These are phyloP conservation scores for Mycena galericulata DNA, from an alignment of 768 basidiomycete species.

Conservation along the genomic window DNA sequence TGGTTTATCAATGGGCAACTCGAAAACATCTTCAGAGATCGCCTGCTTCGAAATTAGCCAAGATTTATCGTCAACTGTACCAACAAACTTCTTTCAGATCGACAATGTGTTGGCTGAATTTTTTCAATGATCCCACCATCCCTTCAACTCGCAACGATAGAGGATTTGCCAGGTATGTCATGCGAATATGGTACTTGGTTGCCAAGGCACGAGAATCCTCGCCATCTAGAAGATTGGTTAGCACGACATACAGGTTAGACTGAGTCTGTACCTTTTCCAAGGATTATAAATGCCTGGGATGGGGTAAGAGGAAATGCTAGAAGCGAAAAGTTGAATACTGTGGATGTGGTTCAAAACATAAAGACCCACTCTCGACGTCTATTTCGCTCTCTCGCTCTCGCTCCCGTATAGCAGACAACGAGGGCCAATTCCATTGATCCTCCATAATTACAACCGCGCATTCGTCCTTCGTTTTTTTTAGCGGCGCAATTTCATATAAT, in stretches of 20 bases:
- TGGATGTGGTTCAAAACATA: constrained; percentile 3
- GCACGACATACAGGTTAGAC: neutral
- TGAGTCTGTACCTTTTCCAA: constrained; percentile 70
- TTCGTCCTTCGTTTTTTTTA: constrained; percentile 52
- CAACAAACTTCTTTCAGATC: constrained; percentile 63
- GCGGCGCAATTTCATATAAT: constrained; percentile 57
- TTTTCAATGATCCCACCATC: constrained; percentile 61
- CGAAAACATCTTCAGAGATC: constrained; percentile 50
- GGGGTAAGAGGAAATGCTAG: constrained; percentile 69
- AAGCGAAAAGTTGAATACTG: constrained; percentile 3
- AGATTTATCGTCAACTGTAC: neutral
- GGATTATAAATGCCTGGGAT: constrained; percentile 73
- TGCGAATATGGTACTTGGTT: constrained; percentile 68
- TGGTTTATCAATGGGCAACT: constrained; percentile 58
- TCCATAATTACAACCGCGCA: constrained; percentile 69
- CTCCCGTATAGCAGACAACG: constrained; percentile 64
- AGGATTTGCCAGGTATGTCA: constrained; percentile 68
- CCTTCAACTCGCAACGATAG: constrained; percentile 73
- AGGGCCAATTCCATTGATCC: constrained; percentile 77
- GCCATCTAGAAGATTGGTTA: constrained; percentile 63
- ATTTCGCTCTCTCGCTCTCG: constrained; percentile 61
- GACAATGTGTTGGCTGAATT: constrained; percentile 59
- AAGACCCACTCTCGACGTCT: constrained; percentile 58
- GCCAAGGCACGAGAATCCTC: constrained; percentile 69
- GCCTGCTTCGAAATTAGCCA: constrained; percentile 46